A percentile compares a stretch with the other conserved stretches of the same genome.
These are phyloP conservation scores for Sicyos edulis DNA, from an alignment of 306 rosid species.

Conservation along the genomic window DNA sequence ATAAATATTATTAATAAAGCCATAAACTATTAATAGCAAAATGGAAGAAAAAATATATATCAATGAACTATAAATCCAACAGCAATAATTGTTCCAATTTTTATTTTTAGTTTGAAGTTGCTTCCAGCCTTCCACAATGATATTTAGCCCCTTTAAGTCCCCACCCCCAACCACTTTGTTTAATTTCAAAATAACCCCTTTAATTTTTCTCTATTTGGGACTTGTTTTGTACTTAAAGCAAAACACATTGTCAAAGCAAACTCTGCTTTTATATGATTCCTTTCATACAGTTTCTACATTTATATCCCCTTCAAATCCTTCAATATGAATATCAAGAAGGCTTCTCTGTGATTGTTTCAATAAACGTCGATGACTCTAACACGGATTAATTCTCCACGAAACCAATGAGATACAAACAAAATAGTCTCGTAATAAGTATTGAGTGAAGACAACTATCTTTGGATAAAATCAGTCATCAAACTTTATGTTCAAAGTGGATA, in stretches of 20 bases:
- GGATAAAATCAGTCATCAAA: too few relatives aligned
- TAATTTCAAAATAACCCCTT: constrained; percentile 12
- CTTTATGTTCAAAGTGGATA: too few relatives aligned
- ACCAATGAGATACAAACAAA: too few relatives aligned
- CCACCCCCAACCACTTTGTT: constrained; percentile 20
- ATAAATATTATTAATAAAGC: background rate
- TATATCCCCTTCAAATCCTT: background rate
- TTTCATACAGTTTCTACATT: background rate
- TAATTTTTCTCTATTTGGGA: background rate
- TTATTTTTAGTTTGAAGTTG: constrained; percentile 5
- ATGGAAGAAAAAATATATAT: background rate
- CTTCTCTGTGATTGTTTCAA: background rate
- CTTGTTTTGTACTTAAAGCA: constrained; percentile 19
- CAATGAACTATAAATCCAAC: background rate
- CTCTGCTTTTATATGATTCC: background rate
- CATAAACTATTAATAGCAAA: background rate
- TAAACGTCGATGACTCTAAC: background rate
- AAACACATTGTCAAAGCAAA: constrained; percentile 5
- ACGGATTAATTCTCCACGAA: background rate
- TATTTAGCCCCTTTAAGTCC: constrained; percentile 1
- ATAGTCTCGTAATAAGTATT: too few relatives aligned
- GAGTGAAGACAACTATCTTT: too few relatives aligned
- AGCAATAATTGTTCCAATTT: constrained; percentile 10
- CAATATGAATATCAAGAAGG: background rate
- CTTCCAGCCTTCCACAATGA: constrained; percentile 5